Evolutionary conservation across 2,329 filamentous ascomycete genomes (phyloP).

Genomic region (Ceratocystis papillata): DNA sequence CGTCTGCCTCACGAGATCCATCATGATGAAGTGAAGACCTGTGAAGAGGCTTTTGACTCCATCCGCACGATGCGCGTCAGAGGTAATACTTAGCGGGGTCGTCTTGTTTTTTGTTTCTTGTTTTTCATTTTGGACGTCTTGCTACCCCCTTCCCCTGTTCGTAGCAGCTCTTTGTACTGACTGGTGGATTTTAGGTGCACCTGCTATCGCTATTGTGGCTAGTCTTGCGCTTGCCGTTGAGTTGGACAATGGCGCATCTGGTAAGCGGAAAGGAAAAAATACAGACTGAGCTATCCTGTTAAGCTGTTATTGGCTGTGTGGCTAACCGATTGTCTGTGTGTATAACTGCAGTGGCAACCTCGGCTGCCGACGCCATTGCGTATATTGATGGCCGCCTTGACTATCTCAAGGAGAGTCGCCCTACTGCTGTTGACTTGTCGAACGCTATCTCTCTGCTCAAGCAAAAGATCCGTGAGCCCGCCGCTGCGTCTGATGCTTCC

Average conservation of each 20-base stretch:
- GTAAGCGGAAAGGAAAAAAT: slow-evolving; percentile 30
- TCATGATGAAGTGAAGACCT: slow-evolving; percentile 60
- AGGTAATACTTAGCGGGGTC: slow-evolving; percentile 30
- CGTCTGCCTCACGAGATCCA: slow-evolving; percentile 67
- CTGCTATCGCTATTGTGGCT: slow-evolving; percentile 96
- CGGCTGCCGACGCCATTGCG: slow-evolving; percentile 48
- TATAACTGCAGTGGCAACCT: slow-evolving; percentile 36
- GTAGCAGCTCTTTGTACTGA: background rate
- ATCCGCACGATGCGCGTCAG: slow-evolving; percentile 71
- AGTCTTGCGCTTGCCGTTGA: slow-evolving; percentile 81
- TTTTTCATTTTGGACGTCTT: background rate
- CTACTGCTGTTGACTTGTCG: slow-evolving; percentile 87
- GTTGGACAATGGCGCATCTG: slow-evolving; percentile 47
- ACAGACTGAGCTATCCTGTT: background rate
- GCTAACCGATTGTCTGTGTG: slow-evolving; percentile 20
- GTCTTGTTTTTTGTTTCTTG: background rate
- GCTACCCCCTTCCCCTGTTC: background rate
- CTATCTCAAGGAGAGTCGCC: slow-evolving; percentile 78
- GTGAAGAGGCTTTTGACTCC: slow-evolving; percentile 68
- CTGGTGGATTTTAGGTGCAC: slow-evolving; percentile 42
- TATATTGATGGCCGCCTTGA: slow-evolving; percentile 69
- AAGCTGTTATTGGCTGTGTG: background rate
- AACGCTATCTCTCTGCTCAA: slow-evolving; percentile 81
- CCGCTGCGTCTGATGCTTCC: slow-evolving; percentile 35
- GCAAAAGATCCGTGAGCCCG: slow-evolving; percentile 44